Base-by-base conservation (phyloP, 192 early-diverging fungal genomes). In the Mortierella claussenii region DNA sequence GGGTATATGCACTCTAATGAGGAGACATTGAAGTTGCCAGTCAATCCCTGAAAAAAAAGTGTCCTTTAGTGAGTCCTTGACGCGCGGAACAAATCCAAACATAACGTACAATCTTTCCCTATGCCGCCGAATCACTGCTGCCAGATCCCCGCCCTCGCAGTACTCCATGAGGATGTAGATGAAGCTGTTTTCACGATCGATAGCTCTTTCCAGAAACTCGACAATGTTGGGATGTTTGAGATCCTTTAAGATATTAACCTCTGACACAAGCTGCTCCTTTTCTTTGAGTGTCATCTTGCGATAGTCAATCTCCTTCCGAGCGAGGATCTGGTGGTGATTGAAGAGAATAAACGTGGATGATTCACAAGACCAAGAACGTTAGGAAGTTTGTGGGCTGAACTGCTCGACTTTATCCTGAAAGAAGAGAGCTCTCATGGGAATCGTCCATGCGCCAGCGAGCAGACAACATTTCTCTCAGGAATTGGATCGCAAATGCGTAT, bases 91-190 rank as follows among this genome's bases (percentile, higher is more conserved):
- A 40, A 43, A 24, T 2, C 24, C 44, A 11, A 49, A 11, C 8
- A 20, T 15, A 20, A 55, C 61, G 21, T 80, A 86, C 85, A 32
- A 51, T 56, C 82, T 83, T 48, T 90, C 87, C 56, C 79, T 87
- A 69, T 87, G 90, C 30, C 83, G 80, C 68, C 81, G 79, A 58
- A 93, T 91, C 34, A 93, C 81, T 2, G 81, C 65, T 8, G 91
- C 82, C 30, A 93, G 79, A 74, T 93, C 90, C 0, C 88, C 90
- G 34, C 89, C 89, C 69, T 92, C 90, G 59, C 90, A 92, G 71
- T 90, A 90, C 59, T 92, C 90, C 92, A 93, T 93, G 42, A 92
- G 80, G 48, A 93, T 93, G 70, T 92, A 90, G 11, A 93, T 91
- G 67, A 88, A 73, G 56, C 74, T 87, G 62, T 87, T 85, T 24